These are phyloP conservation scores for Claviceps spartinae DNA, from an alignment of 2,329 filamentous ascomycete species.

Conservation along the genomic window DNA sequence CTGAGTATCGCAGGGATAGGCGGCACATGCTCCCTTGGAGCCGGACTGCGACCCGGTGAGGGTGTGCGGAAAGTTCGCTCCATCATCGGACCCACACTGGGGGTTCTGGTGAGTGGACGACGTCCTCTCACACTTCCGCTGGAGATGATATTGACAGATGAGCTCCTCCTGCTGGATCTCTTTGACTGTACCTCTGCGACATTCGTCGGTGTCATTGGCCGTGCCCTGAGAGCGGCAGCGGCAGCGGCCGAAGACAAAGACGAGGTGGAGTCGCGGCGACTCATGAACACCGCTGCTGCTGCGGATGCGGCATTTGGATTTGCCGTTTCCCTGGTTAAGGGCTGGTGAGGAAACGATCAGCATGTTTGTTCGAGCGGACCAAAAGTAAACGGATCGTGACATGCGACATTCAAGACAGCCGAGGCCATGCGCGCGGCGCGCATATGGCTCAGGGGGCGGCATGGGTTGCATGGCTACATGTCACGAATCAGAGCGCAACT, in stretches of 20 bases:
- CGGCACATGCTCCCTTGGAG: conserved; percentile 36
- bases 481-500: conserved; percentile 11
- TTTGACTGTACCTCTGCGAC: conserved; percentile 80
- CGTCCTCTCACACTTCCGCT: conserved; percentile 30
- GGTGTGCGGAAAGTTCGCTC: conserved; percentile 76
- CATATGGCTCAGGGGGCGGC: background rate
- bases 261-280: conserved; percentile 46
- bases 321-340: conserved; percentile 48
- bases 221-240: conserved; percentile 67
- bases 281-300: conserved; percentile 65
- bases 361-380: background rate
- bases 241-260: conserved; percentile 75
- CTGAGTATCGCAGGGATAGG: conserved; percentile 64
- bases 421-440: background rate
- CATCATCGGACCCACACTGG: conserved; percentile 71
- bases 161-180: conserved; percentile 60
- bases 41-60: conserved; percentile 40
- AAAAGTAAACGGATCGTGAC: background rate
- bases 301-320: conserved; percentile 66
- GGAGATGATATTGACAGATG: conserved; percentile 61
- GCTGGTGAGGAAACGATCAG: conserved; percentile 26
- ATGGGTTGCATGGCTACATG: background rate
- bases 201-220: conserved; percentile 63
- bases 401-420: background rate
- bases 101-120: conserved; percentile 44